Evolutionary conservation across 768 basidiomycete genomes (phyloP).

Genomic region (Lentinus brumalis): DNA sequence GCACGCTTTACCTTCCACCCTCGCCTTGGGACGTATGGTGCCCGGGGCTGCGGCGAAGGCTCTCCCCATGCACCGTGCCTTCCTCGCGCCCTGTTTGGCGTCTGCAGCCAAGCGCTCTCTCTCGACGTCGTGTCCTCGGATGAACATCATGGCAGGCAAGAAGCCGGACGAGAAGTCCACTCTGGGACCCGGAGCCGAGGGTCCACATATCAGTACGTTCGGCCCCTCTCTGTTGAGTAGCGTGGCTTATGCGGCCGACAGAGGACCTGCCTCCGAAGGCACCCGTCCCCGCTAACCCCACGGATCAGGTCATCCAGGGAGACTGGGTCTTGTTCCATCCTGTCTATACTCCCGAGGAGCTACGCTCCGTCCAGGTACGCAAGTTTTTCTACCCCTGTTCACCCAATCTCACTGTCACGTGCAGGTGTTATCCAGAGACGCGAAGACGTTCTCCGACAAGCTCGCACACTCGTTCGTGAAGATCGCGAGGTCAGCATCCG

Average conservation of each 20-base stretch:
- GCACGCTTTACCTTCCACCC: slow-evolving; percentile 12
- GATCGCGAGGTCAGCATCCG: slow-evolving; percentile 44
- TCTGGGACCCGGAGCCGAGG: slow-evolving; percentile 35
- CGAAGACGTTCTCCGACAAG: slow-evolving; percentile 72
- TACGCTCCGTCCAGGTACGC: slow-evolving; percentile 69
- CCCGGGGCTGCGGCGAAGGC: slow-evolving; percentile 6
- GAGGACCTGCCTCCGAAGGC: slow-evolving; percentile 18
- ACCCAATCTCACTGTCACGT: neutral
- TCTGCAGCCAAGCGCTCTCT: slow-evolving; percentile 19
- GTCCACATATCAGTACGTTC: slow-evolving; percentile 36
- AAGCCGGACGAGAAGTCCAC: slow-evolving; percentile 17
- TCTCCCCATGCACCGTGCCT: slow-evolving; percentile 9
- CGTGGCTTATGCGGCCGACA: slow-evolving; percentile 5
- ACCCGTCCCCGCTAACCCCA: slow-evolving; percentile 6
- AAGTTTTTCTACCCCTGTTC: neutral
- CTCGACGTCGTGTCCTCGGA: slow-evolving; percentile 2
- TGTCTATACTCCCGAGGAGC: slow-evolving; percentile 77
- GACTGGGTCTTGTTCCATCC: slow-evolving; percentile 96
- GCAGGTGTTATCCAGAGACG: slow-evolving; percentile 70
- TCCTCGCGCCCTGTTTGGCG: slow-evolving; percentile 13
- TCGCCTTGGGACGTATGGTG: slow-evolving; percentile 10
- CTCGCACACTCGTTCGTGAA: slow-evolving; percentile 66
- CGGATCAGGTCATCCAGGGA: slow-evolving; percentile 40
- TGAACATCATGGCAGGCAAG: slow-evolving; percentile 10
- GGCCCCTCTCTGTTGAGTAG: neutral